These are phyloP conservation scores for Alternaria postmessia DNA, from an alignment of 2,329 filamentous ascomycete genomes.

Conservation along the genomic window DNA sequence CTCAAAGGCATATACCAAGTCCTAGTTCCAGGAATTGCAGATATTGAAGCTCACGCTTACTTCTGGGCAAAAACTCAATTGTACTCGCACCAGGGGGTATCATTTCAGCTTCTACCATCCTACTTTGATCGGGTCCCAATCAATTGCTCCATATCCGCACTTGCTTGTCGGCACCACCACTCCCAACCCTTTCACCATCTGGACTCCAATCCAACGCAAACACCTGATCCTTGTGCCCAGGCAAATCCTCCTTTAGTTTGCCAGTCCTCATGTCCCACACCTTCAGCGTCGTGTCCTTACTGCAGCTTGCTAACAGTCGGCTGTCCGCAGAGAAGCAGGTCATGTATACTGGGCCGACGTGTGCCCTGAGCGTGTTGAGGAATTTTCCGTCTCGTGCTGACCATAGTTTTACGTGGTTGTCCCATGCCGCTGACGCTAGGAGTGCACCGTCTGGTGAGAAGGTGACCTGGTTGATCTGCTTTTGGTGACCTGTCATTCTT, in stretches of 20 bases:
- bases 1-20: not conserved
- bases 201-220: conserved; percentile 96
- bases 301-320: conserved; percentile 83
- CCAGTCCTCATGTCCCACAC: conserved; percentile 90
- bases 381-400: conserved; percentile 79
- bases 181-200: conserved; percentile 86
- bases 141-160: conserved; percentile 71
- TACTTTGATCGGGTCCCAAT: not conserved
- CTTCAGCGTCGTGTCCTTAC: conserved; percentile 92
- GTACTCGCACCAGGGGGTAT: conserved; percentile 16
- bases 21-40: not conserved
- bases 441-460: conserved; percentile 90
- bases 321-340: conserved; percentile 93
- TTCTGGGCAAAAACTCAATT: not conserved
- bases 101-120: conserved; percentile 13
- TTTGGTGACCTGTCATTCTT: conserved; percentile 92
- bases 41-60: not conserved
- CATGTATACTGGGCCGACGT: conserved; percentile 92
- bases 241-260: conserved; percentile 82
- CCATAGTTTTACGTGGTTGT: conserved; percentile 96
- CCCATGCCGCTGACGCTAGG: conserved; percentile 89
- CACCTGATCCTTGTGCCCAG: conserved; percentile 90
- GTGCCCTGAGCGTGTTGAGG: conserved; percentile 84
- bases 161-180: conserved; percentile 89
- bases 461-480: conserved; percentile 93